These are phyloP conservation scores for Rhizophora mangle DNA, from an alignment of 345 rosid species.

Conservation along the genomic window DNA sequence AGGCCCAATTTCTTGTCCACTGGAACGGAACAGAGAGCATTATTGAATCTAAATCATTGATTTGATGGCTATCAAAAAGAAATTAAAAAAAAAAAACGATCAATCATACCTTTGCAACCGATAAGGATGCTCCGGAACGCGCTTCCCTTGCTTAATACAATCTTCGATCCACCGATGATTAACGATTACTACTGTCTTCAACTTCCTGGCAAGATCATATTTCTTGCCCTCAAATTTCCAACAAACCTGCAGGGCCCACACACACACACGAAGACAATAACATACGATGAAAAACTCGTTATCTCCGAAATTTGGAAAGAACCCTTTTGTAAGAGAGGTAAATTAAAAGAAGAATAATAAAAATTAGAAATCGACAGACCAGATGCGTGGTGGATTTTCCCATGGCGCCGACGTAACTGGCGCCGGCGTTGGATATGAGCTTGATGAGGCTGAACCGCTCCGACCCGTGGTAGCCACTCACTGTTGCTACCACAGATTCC, in stretches of 20 bases:
- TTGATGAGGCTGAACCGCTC: constrained; percentile 82
- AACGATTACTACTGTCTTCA: constrained; percentile 40
- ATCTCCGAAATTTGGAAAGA: too few species aligned
- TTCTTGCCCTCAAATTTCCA: constrained; percentile 79
- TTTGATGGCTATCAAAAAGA: not conserved
- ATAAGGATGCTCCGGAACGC: constrained; percentile 62
- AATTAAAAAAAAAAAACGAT: not conserved
- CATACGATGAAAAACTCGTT: too few species aligned
- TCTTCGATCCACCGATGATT: constrained; percentile 90
- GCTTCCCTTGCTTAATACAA: constrained; percentile 57
- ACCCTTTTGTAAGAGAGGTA: too few species aligned
- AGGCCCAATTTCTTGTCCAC: constrained; percentile 76
- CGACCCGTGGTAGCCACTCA: constrained; percentile 79
- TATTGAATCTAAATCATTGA: not conserved
- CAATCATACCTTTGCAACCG: constrained; percentile 48
- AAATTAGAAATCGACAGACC: constrained; percentile 33
- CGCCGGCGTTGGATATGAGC: constrained; percentile 65
- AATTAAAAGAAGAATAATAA: not conserved
- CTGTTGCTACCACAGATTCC: constrained; percentile 88
- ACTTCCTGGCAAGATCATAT: constrained; percentile 59
- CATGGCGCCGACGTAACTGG: constrained; percentile 75
- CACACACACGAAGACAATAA: too few species aligned
- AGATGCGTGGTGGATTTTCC: constrained; percentile 70
- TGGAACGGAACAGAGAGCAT: constrained; percentile 20
- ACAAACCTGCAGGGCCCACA: constrained; percentile 48